A percentile compares a stretch with the other conserved stretches of the same genome.
Evolutionary conservation across 768 basidiomycete genomes (phyloP).

Genomic region (Paxillus rubicundulus): DNA sequence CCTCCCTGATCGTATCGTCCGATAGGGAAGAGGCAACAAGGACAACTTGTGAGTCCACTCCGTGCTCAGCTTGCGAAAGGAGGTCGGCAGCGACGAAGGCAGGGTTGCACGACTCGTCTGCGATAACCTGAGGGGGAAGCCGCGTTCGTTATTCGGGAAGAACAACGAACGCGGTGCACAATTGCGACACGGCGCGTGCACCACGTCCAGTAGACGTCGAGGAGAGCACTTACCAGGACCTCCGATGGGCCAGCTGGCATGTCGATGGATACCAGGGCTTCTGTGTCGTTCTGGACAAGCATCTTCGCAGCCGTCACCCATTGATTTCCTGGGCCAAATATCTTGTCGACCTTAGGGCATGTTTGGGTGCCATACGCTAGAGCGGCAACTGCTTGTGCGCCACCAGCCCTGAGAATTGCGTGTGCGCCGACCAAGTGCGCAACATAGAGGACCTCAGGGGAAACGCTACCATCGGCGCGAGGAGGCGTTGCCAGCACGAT

Average conservation of each 20-base stretch:
- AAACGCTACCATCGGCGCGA: slow-evolving; percentile 85
- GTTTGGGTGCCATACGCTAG: slow-evolving; percentile 95
- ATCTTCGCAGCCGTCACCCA: slow-evolving; percentile 99
- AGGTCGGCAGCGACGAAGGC: slow-evolving; percentile 95
- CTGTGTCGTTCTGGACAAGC: slow-evolving; percentile 98
- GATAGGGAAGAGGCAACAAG: slow-evolving; percentile 78
- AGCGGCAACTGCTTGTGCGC: slow-evolving; percentile 94
- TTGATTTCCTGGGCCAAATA: slow-evolving; percentile 98
- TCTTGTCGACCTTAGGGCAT: slow-evolving; percentile 98
- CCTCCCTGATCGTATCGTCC: slow-evolving; percentile 56
- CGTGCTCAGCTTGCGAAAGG: slow-evolving; percentile 97
- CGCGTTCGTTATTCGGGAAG: slow-evolving; percentile 34
- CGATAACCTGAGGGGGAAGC: slow-evolving; percentile 70
- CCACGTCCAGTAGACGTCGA: slow-evolving; percentile 50
- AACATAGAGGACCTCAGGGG: slow-evolving; percentile 97
- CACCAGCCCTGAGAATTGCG: slow-evolving; percentile 90
- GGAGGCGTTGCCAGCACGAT: slow-evolving; percentile 98
- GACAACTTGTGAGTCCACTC: slow-evolving; percentile 96
- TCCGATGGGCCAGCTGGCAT: slow-evolving; percentile 99
- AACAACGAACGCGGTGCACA: slow-evolving; percentile 49
- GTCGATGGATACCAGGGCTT: slow-evolving; percentile 94
- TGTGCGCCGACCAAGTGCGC: slow-evolving; percentile 89
- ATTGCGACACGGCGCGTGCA: slow-evolving; percentile 34
- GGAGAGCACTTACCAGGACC: slow-evolving; percentile 64
- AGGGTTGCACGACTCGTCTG: slow-evolving; percentile 82